Evolutionary conservation across 352 stramenopile species (phyloP).

Genomic region (Phytopythium kandeliae): DNA sequence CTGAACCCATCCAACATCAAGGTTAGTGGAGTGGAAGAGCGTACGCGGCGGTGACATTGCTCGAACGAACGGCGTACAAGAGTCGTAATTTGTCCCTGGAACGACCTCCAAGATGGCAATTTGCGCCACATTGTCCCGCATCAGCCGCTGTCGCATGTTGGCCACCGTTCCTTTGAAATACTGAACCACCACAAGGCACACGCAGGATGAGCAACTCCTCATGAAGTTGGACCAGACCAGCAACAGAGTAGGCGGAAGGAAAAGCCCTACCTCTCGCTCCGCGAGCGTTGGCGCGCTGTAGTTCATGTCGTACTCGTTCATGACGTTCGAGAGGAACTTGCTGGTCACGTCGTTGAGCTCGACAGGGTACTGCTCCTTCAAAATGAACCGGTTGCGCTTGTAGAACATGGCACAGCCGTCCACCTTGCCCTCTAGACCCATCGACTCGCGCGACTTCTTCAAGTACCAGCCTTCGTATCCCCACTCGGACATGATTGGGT

Average conservation of each 20-base stretch:
- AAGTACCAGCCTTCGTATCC: constrained; percentile 98
- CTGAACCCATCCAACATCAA: constrained; percentile 6
- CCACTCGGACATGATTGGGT: constrained; percentile 91
- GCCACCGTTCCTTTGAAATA: constrained; percentile 37
- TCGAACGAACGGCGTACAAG: constrained; percentile 44
- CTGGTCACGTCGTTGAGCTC: constrained; percentile 96
- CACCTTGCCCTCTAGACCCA: constrained; percentile 96
- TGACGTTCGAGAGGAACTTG: constrained; percentile 57
- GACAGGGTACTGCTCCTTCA: constrained; percentile 91
- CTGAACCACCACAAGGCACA: too few relatives aligned
- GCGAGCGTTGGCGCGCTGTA: constrained; percentile 61
- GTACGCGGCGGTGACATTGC: too few relatives aligned
- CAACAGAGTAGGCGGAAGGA: too few relatives aligned
- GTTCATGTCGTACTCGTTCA: constrained; percentile 75
- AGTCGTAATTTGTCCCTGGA: constrained; percentile 61
- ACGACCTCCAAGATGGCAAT: constrained; percentile 96
- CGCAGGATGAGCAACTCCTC: too few relatives aligned
- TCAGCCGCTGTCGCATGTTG: constrained; percentile 85
- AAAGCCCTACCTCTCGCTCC: constrained; percentile 44
- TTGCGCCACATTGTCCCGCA: constrained; percentile 97
- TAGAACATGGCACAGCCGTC: constrained; percentile 99
- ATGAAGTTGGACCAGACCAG: too few relatives aligned
- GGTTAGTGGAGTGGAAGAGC: too few relatives aligned
- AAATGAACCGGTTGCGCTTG: constrained; percentile 87
- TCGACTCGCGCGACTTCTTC: constrained; percentile 97